Conservation (phyloP, 345 rosid genomes). For the Eucalyptus erythrocorys region DNA sequence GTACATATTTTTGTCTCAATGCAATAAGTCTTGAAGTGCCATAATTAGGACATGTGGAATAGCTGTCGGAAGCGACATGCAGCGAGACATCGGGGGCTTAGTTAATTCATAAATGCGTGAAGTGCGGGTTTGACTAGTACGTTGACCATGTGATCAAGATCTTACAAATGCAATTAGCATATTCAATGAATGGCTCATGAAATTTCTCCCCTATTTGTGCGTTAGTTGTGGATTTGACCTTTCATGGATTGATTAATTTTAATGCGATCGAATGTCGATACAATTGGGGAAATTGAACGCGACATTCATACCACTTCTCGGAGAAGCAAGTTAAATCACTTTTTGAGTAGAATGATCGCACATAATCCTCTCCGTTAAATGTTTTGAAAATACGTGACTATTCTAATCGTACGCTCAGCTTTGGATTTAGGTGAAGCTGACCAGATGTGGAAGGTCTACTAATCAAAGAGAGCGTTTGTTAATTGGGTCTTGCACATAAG, state of each 20-base stretch:
- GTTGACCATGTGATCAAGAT: neutral
- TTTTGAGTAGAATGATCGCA: neutral
- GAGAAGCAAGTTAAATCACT: neutral
- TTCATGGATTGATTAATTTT: neutral
- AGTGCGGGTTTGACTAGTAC: neutral
- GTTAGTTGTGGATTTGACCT: neutral
- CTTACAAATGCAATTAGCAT: neutral
- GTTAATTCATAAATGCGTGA: neutral
- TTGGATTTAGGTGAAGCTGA: neutral
- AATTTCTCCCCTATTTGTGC: neutral
- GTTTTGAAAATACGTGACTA: neutral
- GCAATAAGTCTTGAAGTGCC: neutral
- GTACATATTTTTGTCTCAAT: neutral
- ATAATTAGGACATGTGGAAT: neutral
- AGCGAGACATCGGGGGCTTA: neutral
- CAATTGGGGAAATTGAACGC: neutral
- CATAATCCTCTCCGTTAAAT: neutral
- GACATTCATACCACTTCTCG: neutral
- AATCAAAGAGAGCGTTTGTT: neutral
- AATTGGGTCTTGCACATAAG: neutral
- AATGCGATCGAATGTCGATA: neutral
- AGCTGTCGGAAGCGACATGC: neutral
- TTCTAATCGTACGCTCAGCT: neutral
- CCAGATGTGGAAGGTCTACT: neutral
- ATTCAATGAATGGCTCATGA: neutral